Base-by-base conservation (phyloP, 2,329 filamentous ascomycete species). In the Diaporthe sp. region DNA sequence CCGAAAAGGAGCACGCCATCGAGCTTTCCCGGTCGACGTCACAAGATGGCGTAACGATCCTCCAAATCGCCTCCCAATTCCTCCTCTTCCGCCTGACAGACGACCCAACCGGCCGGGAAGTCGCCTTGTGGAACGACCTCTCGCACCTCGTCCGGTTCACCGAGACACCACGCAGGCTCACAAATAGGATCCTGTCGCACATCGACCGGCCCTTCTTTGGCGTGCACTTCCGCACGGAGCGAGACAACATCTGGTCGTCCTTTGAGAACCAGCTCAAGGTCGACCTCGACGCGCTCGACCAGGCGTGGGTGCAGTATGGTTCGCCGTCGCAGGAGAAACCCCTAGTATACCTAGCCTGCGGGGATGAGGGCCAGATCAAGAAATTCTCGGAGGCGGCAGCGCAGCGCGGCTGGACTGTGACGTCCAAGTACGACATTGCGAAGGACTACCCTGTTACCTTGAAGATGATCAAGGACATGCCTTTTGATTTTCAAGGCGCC, bases 201-300 rank as follows among this genome's bases (percentile, higher is more conserved):
- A 78, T 84, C 15, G 68, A 79, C 7, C 71, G 79, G 2, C 79
- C 81, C 22, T 84, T 79, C 75, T 82, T 82, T 37, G 82, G 82
- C 57, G 82, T 84, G 1, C 83, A 84, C 79, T 84, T 83, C 79
- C 79, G 83, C 67, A 81, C 80, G 57, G 83, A 84, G 70, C 81
- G 80, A 13, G 83, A 84, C 77, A 84, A 79, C 71, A 84, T 84
- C 71, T 84, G 83, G 83, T 81, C 78, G n/a, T 78, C 80, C 0
- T 77, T 82, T 60, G 83, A 84, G 34, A 76, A 81, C 74, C 83
- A 84, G 77, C 80, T 84, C 15, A 68, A 68, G 5, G 78, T 80
- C 44, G 82, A 84, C 76, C 81, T 84, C 0, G 83, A 84, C 74
- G 80, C 79, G 9, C 79, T 84, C 19, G 83, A 84, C 73, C 71